phyloP scores from a whole-genome alignment of 148 eudicot genomes.

The Rhododendron simsii region DNA sequence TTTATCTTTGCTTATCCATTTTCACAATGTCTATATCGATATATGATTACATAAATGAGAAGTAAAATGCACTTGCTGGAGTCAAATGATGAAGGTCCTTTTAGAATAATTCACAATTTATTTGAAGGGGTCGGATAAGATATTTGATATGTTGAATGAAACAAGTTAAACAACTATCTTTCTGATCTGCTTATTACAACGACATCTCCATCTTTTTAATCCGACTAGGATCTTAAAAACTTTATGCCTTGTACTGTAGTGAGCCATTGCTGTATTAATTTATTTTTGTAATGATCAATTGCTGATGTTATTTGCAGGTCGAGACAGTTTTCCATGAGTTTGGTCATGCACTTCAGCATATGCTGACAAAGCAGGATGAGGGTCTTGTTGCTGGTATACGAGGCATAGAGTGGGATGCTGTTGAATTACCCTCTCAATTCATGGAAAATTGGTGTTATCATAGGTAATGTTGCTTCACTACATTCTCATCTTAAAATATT shows the following conservation, averaged over 20 bases:
- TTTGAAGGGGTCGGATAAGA: neutral
- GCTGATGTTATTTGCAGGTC: constrained; percentile 41
- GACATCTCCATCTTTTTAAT: neutral
- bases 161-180: neutral
- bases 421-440: constrained; percentile 96
- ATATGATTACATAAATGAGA: neutral
- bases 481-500: neutral
- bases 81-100: neutral
- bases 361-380: constrained; percentile 96
- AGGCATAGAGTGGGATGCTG: constrained; percentile 99
- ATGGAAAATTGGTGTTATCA: constrained; percentile 99
- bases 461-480: constrained; percentile 39
- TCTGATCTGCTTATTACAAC: neutral
- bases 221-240: neutral
- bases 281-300: neutral
- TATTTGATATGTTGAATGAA: neutral
- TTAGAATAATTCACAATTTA: neutral
- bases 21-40: neutral
- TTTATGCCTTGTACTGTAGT: neutral
- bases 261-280: neutral
- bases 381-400: constrained; percentile 97
- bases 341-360: constrained; percentile 99
- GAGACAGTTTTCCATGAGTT: constrained; percentile 99
- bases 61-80: neutral
- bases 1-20: neutral